Base-by-base conservation (phyloP, 106 monocot species). In the Dioscorea dumetorum region DNA sequence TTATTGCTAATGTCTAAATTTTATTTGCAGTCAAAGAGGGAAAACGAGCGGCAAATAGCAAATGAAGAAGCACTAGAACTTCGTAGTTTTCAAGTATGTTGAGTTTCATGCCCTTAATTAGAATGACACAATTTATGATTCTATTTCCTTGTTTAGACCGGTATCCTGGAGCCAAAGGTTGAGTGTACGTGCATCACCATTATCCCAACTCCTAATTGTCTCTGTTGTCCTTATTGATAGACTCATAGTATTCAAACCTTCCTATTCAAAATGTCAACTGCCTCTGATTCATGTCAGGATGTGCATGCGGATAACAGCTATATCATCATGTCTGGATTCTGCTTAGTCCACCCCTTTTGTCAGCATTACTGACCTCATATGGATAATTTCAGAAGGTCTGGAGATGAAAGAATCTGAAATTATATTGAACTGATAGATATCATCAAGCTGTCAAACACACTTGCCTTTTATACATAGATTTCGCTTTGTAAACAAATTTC, bases 11-110 rank as follows among this genome's bases (percentile, higher is more conserved):
- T 19, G 13, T 54, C 54, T 5, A 18, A 54, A 12, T 21, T 60
- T 23, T 48, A 14, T 67, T 9, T 72, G 62, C 80, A 94, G 94
- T 84, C 94, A 48, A 87, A 66, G 76, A 82, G 62, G 70, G 90
- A 90, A 63, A 80, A 84, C 57, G 94, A 94, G 61, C 81, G 72
- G 9, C 86, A 94, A 67, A 51, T 84, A 70, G 90, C 86, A 12
- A 62, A 70, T 72, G 84, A 94, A 78, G 94, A 94, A 66, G 90
- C 90, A n/a, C 74, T 87, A 60, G 71, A 94, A 69, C 80, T 94
- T 58, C 86, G 84, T 20, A 87, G 58, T 79, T 94, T 94, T 54
- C 86, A 94, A 64, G 90, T 90, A 81, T 66, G 18, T 74, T 64
- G 15, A 50, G 50, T 15, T 31, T 50, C 17, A 8, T 13, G n/a